Evolutionary conservation across 2,329 filamentous ascomycete genomes (phyloP).

Genomic region (Onygenales sp.): DNA sequence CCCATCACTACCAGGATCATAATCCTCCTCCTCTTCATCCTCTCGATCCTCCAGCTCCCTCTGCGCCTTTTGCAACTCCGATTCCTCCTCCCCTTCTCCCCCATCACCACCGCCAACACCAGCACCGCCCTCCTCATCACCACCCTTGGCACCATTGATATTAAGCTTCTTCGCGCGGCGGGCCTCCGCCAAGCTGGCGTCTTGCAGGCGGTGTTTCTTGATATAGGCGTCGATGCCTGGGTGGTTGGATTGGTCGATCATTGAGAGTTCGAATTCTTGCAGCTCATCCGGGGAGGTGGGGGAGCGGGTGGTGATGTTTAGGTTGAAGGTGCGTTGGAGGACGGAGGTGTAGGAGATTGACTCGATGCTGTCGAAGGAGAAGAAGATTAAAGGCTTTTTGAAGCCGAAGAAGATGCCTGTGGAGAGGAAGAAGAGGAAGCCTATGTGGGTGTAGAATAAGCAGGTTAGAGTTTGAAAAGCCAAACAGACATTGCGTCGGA

Average conservation of each 20-base stretch:
- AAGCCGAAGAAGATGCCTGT: constrained; percentile 55
- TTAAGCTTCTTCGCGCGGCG: constrained; percentile 53
- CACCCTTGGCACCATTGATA: constrained; percentile 31
- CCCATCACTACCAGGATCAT: constrained; percentile 41
- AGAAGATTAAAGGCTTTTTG: constrained; percentile 56
- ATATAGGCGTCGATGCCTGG: constrained; percentile 54
- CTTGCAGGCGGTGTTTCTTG: constrained; percentile 51
- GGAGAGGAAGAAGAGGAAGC: constrained; percentile 54
- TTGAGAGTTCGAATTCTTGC: constrained; percentile 54
- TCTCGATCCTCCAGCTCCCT: constrained; percentile 43
- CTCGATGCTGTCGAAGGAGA: constrained; percentile 50
- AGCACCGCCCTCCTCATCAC: constrained; percentile 12
- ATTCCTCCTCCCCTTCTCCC: constrained; percentile 37
- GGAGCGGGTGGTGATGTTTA: constrained; percentile 44
- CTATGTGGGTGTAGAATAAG: constrained; percentile 22
- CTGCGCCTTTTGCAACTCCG: constrained; percentile 49
- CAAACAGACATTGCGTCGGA: neutral
- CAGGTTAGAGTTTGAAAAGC: neutral
- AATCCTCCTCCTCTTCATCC: constrained; percentile 42
- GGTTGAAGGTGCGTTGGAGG: constrained; percentile 56
- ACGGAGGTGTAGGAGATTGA: constrained; percentile 56
- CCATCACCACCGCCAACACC: constrained; percentile 13
- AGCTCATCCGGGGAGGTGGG: constrained; percentile 25
- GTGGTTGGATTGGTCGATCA: constrained; percentile 57
- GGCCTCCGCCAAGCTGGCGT: constrained; percentile 53